Percentiles rank a stretch among this genome's conserved stretches.
Conservation (phyloP, 345 rosid species). For the Adansonia digitata region DNA sequence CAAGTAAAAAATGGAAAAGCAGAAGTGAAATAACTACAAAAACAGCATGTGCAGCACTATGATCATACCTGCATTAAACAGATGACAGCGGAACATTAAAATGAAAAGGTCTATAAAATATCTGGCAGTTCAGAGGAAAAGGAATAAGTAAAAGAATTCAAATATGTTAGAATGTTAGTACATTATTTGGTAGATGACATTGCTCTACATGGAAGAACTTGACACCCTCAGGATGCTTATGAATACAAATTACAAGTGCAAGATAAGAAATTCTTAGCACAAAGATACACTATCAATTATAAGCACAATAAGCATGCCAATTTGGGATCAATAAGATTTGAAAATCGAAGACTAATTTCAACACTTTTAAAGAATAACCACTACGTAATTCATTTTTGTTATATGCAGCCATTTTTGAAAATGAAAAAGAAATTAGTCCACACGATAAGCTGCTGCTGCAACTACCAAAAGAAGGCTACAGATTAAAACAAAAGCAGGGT, state of each 20-base stretch:
- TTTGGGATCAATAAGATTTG: background rate
- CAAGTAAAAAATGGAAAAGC: constrained; percentile 70
- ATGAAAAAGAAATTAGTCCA: constrained; percentile 59
- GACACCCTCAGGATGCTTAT: too few relatives aligned
- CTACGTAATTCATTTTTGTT: background rate
- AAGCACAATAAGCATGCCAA: too few relatives aligned
- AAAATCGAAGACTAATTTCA: background rate
- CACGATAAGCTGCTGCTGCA: constrained; percentile 88
- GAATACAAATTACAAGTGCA: too few relatives aligned
- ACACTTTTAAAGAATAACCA: background rate
- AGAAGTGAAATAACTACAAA: constrained; percentile 74
- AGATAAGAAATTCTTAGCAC: too few relatives aligned
- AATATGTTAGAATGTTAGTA: background rate
- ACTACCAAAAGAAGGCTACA: constrained; percentile 21
- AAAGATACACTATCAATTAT: too few relatives aligned
- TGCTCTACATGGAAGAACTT: too few relatives aligned
- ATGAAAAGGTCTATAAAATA: background rate
- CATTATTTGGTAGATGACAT: too few relatives aligned
- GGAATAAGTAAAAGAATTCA: background rate
- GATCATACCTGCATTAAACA: constrained; percentile 76
- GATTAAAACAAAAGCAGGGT: too few relatives aligned
- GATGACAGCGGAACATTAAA: constrained; percentile 3
- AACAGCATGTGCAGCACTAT: constrained; percentile 74
- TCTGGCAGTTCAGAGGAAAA: background rate
- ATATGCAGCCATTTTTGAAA: background rate